Conservation (phyloP, 495 filamentous ascomycete genomes). For the Extremus antarcticus region DNA sequence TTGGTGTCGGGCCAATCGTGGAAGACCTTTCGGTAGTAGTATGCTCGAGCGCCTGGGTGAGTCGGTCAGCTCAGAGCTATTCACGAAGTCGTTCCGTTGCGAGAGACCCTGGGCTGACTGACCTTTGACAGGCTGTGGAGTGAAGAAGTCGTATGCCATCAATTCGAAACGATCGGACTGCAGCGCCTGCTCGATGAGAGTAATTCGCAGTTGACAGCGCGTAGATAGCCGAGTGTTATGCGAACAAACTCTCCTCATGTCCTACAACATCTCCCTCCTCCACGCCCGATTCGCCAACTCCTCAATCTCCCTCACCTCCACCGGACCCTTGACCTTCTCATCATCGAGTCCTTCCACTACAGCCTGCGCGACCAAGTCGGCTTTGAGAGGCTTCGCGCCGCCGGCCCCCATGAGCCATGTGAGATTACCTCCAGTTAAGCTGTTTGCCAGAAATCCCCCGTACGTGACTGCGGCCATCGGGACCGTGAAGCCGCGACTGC, state of each 20-base stretch:
- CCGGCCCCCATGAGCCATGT: conserved; percentile 66
- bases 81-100: neutral
- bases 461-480: conserved; percentile 66
- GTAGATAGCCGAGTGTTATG: no score
- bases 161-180: no score
- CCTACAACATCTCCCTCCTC: conserved; percentile 32
- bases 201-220: no score
- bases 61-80: neutral
- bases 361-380: conserved; percentile 66
- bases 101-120: neutral
- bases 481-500: conserved; percentile 66
- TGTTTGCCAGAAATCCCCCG: conserved; percentile 48
- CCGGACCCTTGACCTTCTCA: conserved; percentile 25
- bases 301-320: conserved; percentile 33
- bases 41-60: conserved; percentile 25
- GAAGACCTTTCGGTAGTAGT: conserved; percentile 22
- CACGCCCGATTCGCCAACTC: conserved; percentile 29
- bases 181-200: no score
- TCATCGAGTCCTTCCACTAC: conserved; percentile 33
- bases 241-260: neutral
- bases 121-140: conserved; percentile 36
- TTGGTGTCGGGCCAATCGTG: conserved; percentile 18
- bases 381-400: conserved; percentile 75
- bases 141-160: conserved; percentile 43
- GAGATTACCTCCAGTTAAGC: conserved; percentile 59